Evolutionary conservation across 495 filamentous ascomycete genomes (phyloP).

Genomic region (Ramalina intermedia): DNA sequence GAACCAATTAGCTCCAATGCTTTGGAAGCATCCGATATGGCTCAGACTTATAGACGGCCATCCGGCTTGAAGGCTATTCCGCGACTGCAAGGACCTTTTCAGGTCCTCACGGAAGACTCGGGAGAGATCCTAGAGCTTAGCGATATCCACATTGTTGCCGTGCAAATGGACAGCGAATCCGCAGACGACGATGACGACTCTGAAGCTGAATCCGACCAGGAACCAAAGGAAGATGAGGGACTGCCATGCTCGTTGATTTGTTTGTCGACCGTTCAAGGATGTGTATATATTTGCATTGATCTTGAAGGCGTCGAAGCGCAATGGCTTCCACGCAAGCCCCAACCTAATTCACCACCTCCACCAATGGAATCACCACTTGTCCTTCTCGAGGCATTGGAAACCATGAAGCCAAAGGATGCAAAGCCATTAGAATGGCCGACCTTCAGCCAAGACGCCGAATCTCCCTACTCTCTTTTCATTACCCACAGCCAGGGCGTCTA

Average conservation of each 20-base stretch:
- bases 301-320: conserved; percentile 67
- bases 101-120: conserved; percentile 47
- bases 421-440: conserved; percentile 48
- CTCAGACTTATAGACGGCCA: conserved; percentile 60
- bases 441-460: conserved; percentile 58
- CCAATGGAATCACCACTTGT: conserved; percentile 31
- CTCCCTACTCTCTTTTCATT: conserved; percentile 65
- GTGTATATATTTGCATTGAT: conserved; percentile 66
- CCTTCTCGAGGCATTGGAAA: conserved; percentile 45
- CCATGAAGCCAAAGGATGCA: conserved; percentile 34
- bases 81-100: conserved; percentile 73
- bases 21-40: conserved; percentile 30
- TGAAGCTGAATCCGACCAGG: conserved; percentile 28
- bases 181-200: conserved; percentile 37
- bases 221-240: conserved; percentile 44
- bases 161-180: conserved; percentile 36
- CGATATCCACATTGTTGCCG: conserved; percentile 42
- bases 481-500: conserved; percentile 57
- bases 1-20: conserved; percentile 39
- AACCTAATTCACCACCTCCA: conserved; percentile 11
- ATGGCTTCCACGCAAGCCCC: conserved; percentile 52
- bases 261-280: conserved; percentile 55
- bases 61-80: conserved; percentile 56
- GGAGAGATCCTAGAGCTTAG: conserved; percentile 55
- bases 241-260: conserved; percentile 62